These are phyloP conservation scores for Candida sphagnicola DNA, from an alignment of 805 yeast genomes.

Conservation along the genomic window DNA sequence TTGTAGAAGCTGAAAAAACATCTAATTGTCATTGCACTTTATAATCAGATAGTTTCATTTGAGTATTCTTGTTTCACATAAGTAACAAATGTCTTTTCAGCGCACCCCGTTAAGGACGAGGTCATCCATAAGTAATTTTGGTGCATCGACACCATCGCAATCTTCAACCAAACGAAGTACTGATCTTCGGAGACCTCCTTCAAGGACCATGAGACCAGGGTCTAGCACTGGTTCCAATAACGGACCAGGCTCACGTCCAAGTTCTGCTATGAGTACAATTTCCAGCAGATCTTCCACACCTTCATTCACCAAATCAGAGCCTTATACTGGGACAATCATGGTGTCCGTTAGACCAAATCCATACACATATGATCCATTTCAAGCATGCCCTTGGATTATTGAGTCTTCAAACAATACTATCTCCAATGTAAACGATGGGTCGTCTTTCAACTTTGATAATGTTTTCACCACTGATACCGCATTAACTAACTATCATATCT, in stretches of 20 bases:
- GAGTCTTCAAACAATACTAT: slow-evolving; percentile 38
- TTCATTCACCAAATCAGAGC: slow-evolving; percentile 25
- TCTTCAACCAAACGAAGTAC: slow-evolving; percentile 12
- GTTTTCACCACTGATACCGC: slow-evolving; percentile 56
- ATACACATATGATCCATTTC: slow-evolving; percentile 29
- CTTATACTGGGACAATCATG: slow-evolving; percentile 66
- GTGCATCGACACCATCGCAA: slow-evolving; percentile 7
- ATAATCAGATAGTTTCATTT: background rate
- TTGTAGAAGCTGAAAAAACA: background rate
- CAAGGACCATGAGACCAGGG: slow-evolving; percentile 26
- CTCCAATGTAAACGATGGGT: slow-evolving; percentile 52
- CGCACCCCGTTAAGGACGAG: slow-evolving; percentile 26
- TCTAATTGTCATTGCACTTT: background rate
- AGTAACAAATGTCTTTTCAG: slow-evolving; percentile 11
- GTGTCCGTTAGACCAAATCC: slow-evolving; percentile 83
- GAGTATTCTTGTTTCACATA: background rate
- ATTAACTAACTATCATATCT: slow-evolving; percentile 56
- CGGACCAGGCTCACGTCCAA: slow-evolving; percentile 21
- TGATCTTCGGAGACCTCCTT: slow-evolving; percentile 15
- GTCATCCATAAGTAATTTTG: slow-evolving; percentile 19
- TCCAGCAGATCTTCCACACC: slow-evolving; percentile 36
- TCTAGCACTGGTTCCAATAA: slow-evolving; percentile 20
- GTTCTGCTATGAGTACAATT: slow-evolving; percentile 29
- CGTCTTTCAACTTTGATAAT: slow-evolving; percentile 66
- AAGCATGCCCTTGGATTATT: slow-evolving; percentile 41